A percentile compares a stretch with the other conserved stretches of the same genome.
Conservation (phyloP, 495 filamentous ascomycete genomes). For the Gamarada debralockiae region DNA sequence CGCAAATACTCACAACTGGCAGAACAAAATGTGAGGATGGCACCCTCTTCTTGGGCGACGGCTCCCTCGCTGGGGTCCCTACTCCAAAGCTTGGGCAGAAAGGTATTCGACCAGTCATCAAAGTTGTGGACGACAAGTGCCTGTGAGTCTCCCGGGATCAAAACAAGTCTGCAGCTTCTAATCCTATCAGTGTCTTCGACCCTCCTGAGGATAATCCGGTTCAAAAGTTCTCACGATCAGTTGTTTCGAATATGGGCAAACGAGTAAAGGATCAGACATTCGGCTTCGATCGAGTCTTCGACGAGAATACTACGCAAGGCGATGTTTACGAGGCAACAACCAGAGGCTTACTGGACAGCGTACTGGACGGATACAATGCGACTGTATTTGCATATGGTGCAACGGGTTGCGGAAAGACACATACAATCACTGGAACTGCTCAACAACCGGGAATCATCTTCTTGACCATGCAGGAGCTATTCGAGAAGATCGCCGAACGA, state of each 20-base stretch:
- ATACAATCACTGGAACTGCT: slow-evolving; percentile 93
- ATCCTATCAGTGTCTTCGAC: slow-evolving; percentile 76
- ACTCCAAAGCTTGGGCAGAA: slow-evolving; percentile 81
- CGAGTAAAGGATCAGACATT: slow-evolving; percentile 98
- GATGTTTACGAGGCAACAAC: slow-evolving; percentile 98
- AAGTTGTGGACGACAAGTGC: slow-evolving; percentile 94
- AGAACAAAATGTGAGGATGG: slow-evolving; percentile 79
- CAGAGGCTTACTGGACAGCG: slow-evolving; percentile 81
- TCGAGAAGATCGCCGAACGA: slow-evolving; percentile 87
- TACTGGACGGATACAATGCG: slow-evolving; percentile 96
- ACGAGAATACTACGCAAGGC: slow-evolving; percentile 87
- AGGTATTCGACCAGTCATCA: slow-evolving; percentile 86
- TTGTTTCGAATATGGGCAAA: slow-evolving; percentile 75
- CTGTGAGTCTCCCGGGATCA: slow-evolving; percentile 56
- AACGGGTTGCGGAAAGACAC: slow-evolving; percentile 96
- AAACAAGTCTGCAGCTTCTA: slow-evolving; percentile 6
- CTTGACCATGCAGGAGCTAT: slow-evolving; percentile 96
- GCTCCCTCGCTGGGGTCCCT: slow-evolving; percentile 80
- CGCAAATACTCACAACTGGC: slow-evolving; percentile 5
- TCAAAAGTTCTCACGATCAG: slow-evolving; percentile 81
- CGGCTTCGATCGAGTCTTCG: slow-evolving; percentile 93
- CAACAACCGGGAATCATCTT: slow-evolving; percentile 98
- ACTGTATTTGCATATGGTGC: slow-evolving; percentile 99
- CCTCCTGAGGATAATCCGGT: slow-evolving; percentile 95
- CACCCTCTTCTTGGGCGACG: slow-evolving; percentile 90